Evolutionary conservation across 345 rosid genomes (phyloP), one percentile per base, ranked within the genome.

Genomic region (Moringa oleifera): DNA sequence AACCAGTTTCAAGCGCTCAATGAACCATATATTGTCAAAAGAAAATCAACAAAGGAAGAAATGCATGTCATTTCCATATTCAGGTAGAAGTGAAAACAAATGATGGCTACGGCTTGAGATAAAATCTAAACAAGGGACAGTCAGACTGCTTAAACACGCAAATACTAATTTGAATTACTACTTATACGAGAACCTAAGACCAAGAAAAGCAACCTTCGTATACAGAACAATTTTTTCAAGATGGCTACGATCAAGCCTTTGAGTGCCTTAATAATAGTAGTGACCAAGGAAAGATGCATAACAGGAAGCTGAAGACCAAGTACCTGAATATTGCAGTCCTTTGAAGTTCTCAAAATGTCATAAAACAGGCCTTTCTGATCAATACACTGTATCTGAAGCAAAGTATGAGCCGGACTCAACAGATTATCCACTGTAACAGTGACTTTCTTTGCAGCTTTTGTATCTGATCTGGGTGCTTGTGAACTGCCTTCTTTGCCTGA

Each of bases 361-460:
- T 88, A 88, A 54, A 88, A 78, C 24, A 88, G 85, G 1, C 96
- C 87, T 57, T 88, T 88, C 51, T 85, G 96, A 73, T 88, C 90
- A 64, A 65, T 57, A 70, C 92, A 88, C 19, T 74, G 77, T 47
- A 88, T 76, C 53, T 86, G 86, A 68, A 88, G 84, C 79, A 88
- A 67, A 0, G 96, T 84, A 58, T 83, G 96, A 60, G 72, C 86
- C 20, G 88, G 90, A 72, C 92, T 85, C 75, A 88, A 61, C n/a
- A 73, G 66, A 67, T 86, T 80, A 70, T 88, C 92, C 61, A 82
- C 77, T 0, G 75, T 79, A 28, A 88, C 71, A 67, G 58, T 67
- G 53, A 76, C 75, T 65, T 65, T 74, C 75, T 77, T 70, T 55
- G 55, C 28, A 19, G 47, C 19, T 19, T 50, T 53, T 3, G 66